phyloP scores from a whole-genome alignment of 2,329 filamentous ascomycete species.

The Arthrobotrys entomopaga region DNA sequence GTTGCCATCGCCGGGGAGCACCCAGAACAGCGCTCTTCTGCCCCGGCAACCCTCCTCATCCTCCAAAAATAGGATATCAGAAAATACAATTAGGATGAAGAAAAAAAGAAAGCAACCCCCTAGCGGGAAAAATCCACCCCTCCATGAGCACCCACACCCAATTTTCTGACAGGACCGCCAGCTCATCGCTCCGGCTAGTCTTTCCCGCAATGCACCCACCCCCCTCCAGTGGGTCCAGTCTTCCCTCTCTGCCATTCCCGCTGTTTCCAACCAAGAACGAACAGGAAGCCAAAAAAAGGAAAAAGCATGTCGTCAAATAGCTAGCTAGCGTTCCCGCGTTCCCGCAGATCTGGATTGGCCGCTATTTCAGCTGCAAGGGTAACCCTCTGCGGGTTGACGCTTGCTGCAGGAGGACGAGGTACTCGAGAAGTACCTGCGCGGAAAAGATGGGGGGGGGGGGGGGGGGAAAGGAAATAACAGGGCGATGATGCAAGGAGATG shows the following conservation, averaged over 20 bases:
- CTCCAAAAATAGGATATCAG: conserved; percentile 26
- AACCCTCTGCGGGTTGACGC: conserved; percentile 5
- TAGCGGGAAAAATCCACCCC: conserved; percentile 30
- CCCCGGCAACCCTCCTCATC: conserved; percentile 6
- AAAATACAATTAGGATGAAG: conserved; percentile 7
- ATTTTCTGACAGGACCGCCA: conserved; percentile 17
- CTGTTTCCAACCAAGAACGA: neutral
- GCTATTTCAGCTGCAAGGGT: conserved; percentile 17
- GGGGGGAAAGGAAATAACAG: conserved; percentile 15
- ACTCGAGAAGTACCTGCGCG: neutral
- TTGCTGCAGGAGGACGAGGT: conserved; percentile 16
- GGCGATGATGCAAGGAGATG: neutral
- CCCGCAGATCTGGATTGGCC: conserved; percentile 38
- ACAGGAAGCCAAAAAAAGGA: too few species aligned
- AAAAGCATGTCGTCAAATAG: conserved; percentile 8
- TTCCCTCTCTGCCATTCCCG: conserved; percentile 3
- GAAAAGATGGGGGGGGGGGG: conserved; percentile 12
- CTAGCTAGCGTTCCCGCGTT: conserved; percentile 41
- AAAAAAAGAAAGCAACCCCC: conserved; percentile 33
- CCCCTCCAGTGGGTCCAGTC: conserved; percentile 34
- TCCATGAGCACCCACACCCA: conserved; percentile 11
- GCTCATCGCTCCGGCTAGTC: conserved; percentile 51
- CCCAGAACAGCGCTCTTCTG: neutral
- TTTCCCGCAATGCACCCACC: conserved; percentile 27
- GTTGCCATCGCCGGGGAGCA: neutral